Evolutionary conservation across 495 filamentous ascomycete species (phyloP), one percentile per base, ranked within the genome.

Genomic region (Hypomontagnella monticulosa): DNA sequence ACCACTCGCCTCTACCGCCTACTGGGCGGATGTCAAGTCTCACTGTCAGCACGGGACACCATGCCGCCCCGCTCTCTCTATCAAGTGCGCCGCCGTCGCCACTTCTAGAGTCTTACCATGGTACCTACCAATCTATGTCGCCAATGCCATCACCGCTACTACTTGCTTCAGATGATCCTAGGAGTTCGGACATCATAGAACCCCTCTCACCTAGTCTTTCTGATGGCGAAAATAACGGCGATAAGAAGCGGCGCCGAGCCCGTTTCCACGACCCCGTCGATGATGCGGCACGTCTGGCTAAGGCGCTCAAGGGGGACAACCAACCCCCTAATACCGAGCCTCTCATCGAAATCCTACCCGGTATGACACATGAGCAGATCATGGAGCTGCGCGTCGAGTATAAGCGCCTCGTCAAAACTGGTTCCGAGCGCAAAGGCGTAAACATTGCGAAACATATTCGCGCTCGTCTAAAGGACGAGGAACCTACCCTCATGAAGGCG

Each of bases 371-470:
- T 71, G 92, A 94, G 63, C 92, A 98, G 65, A 84, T 98, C 43
- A 81, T 96, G 67, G 84, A 90, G 53, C 83, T 99, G 20, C 88
- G 94, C 5, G 79, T 81, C 23, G 93, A 97, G 74, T 99, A 98
- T 81, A 97, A 97, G 75, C 86, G 86, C 36, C 86, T 92, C 38
- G 92, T 93, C 68, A 94, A 93, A 71, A 85, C 84, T 19, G 82
- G 82, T 15, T 48, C 78, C 6, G 87, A 89, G 58, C 87, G 85
- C 52, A 92, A 91, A 65, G 92, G 93, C 20, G 91, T 99, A 68
- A 98, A 97, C 77, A 85, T 99, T 48, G 91, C 95, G 54, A 99
- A 99, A 75, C 95, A 98, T 80, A 91, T 98, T 71, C 94, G 95
- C 50, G 83, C 90, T 7, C 85, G 89, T 11, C 86, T 88, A 68